Conservation (phyloP, 768 basidiomycete genomes). For the Gautieria morchelliformis region DNA sequence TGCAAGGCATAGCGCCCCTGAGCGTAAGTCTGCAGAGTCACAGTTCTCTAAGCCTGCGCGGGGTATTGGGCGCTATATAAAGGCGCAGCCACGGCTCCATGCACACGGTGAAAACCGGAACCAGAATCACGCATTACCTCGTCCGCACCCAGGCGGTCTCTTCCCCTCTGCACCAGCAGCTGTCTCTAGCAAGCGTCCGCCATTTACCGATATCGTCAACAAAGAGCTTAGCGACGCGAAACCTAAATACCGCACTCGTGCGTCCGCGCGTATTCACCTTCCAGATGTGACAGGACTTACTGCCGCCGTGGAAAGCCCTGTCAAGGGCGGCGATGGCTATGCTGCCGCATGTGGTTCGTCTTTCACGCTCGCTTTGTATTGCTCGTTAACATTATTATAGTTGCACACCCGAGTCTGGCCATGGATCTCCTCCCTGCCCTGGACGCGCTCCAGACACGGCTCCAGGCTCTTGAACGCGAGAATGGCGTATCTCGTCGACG, state of each 20-base stretch:
- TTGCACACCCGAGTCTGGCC: constrained; percentile 17
- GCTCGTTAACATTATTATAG: constrained; percentile 2
- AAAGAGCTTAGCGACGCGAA: background rate
- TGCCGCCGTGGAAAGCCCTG: constrained; percentile 66
- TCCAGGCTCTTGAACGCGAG: constrained; percentile 69
- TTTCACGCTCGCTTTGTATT: background rate
- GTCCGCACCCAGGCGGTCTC: constrained; percentile 21
- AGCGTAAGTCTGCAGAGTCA: background rate
- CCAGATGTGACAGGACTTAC: constrained; percentile 84
- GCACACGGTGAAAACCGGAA: background rate
- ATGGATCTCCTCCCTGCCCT: constrained; percentile 56
- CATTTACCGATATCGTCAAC: constrained; percentile 28
- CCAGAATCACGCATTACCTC: background rate
- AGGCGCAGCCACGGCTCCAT: background rate
- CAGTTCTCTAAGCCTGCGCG: background rate
- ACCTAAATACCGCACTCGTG: constrained; percentile 1
- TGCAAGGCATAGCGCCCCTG: background rate
- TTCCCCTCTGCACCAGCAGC: background rate
- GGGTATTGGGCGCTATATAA: background rate
- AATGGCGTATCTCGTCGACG: constrained; percentile 73
- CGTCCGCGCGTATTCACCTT: constrained; percentile 40
- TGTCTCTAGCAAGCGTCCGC: constrained; percentile 22
- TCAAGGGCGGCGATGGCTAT: constrained; percentile 38
- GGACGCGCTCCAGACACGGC: constrained; percentile 52
- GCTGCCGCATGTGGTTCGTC: constrained; percentile 56